Percentiles rank a stretch among this genome's conserved stretches.
These are phyloP conservation scores for Tolypocladium pustulatum DNA, from an alignment of 2,329 filamentous ascomycete species.

Conservation along the genomic window DNA sequence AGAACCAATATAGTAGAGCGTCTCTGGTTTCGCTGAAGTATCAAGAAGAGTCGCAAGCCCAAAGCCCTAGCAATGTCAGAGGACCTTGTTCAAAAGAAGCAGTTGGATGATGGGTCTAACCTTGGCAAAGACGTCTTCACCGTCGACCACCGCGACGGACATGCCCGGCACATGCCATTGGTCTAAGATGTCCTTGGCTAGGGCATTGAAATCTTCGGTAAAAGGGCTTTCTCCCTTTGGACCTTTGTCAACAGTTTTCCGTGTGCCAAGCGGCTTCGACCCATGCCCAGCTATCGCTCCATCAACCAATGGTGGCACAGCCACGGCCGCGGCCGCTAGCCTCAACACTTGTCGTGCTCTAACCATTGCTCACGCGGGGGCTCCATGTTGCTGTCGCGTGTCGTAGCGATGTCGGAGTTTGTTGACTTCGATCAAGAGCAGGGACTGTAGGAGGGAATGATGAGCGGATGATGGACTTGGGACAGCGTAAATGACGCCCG, in stretches of 20 bases:
- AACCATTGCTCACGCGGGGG: not conserved
- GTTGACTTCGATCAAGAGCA: not conserved
- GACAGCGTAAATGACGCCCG: not conserved
- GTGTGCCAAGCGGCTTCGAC: not conserved
- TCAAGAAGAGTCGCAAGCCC: slow-evolving; percentile 21
- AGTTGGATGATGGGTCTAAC: slow-evolving; percentile 3
- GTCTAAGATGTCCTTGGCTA: slow-evolving; percentile 7
- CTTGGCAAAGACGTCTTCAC: slow-evolving; percentile 12
- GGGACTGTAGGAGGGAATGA: not conserved
- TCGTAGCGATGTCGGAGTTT: not conserved
- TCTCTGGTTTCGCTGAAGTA: slow-evolving; percentile 30
- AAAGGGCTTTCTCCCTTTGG: not conserved
- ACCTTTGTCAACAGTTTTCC: not conserved
- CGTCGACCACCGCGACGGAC: slow-evolving; percentile 17
- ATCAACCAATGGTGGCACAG: not conserved
- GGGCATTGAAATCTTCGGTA: slow-evolving; percentile 6
- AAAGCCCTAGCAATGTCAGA: slow-evolving; percentile 11
- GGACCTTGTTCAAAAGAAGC: too few species aligned
- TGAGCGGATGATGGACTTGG: not conserved
- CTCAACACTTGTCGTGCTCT: not conserved
- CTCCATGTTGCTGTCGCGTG: not conserved
- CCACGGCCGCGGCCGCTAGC: not conserved
- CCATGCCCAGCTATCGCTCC: not conserved
- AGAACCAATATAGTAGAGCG: slow-evolving; percentile 44
- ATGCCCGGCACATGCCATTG: slow-evolving; percentile 18